These are phyloP conservation scores for Fusarium stilboides DNA, from an alignment of 2,329 filamentous ascomycete genomes.

Conservation along the genomic window DNA sequence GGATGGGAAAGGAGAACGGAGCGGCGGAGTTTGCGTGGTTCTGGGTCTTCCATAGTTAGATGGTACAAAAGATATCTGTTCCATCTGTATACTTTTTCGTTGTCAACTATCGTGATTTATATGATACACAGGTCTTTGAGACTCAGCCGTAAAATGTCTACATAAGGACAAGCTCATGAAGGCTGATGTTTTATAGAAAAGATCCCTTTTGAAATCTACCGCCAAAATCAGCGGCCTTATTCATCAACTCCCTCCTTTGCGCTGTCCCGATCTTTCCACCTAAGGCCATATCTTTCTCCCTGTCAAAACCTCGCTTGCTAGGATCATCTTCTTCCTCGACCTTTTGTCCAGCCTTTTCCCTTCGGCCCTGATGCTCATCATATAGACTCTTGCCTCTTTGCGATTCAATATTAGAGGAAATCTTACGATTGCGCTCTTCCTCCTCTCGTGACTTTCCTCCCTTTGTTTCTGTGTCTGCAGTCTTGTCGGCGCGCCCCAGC, in stretches of 20 bases:
- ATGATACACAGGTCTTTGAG: neutral
- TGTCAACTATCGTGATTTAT: slow-evolving; percentile 8
- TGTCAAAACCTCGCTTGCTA: slow-evolving; percentile 88
- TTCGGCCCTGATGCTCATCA: slow-evolving; percentile 65
- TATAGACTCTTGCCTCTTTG: slow-evolving; percentile 71
- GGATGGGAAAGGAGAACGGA: slow-evolving; percentile 51
- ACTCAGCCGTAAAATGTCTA: neutral
- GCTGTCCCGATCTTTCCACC: slow-evolving; percentile 79
- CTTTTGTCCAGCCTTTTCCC: slow-evolving; percentile 54
- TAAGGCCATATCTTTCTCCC: slow-evolving; percentile 92
- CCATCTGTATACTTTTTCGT: slow-evolving; percentile 14
- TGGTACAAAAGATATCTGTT: slow-evolving; percentile 47
- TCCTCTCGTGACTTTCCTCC: slow-evolving; percentile 65
- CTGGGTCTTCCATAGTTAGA: slow-evolving; percentile 48
- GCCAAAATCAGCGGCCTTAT: slow-evolving; percentile 84
- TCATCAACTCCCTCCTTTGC: slow-evolving; percentile 84
- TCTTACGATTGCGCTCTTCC: slow-evolving; percentile 65
- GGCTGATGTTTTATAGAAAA: slow-evolving; percentile 60
- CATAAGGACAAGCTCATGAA: neutral
- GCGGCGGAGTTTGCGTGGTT: slow-evolving; percentile 55
- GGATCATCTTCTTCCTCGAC: slow-evolving; percentile 86
- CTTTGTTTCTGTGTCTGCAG: slow-evolving; percentile 59
- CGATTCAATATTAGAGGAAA: slow-evolving; percentile 67
- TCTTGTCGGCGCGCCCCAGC: slow-evolving; percentile 74
- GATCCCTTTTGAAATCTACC: slow-evolving; percentile 86